Conservation (phyloP, 2,329 filamentous ascomycete species). For the Cryphonectria carpinicola region DNA sequence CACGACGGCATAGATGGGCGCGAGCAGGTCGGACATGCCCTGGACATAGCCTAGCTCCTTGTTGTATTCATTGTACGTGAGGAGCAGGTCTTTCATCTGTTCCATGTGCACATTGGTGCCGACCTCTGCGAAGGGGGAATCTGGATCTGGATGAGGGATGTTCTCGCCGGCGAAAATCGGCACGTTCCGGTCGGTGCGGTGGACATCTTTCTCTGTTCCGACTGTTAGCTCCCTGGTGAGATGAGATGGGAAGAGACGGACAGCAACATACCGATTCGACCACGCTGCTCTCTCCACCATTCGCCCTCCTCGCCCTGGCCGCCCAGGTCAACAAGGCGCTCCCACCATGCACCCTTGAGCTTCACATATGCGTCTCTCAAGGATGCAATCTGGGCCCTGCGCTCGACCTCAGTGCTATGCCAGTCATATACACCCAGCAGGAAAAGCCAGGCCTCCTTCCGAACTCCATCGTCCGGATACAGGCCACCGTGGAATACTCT, state of each 20-base stretch:
- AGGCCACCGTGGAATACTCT: slow-evolving; percentile 95
- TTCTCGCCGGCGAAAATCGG: slow-evolving; percentile 97
- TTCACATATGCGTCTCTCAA: slow-evolving; percentile 92
- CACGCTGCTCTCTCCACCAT: slow-evolving; percentile 95
- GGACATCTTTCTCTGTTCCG: slow-evolving; percentile 89
- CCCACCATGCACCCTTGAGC: slow-evolving; percentile 96
- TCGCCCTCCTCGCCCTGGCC: slow-evolving; percentile 82
- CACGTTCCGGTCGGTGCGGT: slow-evolving; percentile 92
- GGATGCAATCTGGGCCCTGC: slow-evolving; percentile 80
- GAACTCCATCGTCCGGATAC: slow-evolving; percentile 83
- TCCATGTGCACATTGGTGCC: slow-evolving; percentile 98
- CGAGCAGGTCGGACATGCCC: slow-evolving; percentile 96
- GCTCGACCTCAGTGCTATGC: slow-evolving; percentile 86
- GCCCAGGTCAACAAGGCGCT: slow-evolving; percentile 81
- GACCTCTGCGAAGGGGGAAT: slow-evolving; percentile 88
- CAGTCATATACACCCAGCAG: slow-evolving; percentile 90
- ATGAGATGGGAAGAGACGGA: not conserved
- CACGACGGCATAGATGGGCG: slow-evolving; percentile 94
- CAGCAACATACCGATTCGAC: slow-evolving; percentile 77
- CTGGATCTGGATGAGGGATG: slow-evolving; percentile 92
- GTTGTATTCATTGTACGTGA: slow-evolving; percentile 99
- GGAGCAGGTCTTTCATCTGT: slow-evolving; percentile 98
- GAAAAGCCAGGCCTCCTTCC: slow-evolving; percentile 97
- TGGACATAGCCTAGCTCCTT: slow-evolving; percentile 94
- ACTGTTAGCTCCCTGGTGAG: slow-evolving; percentile 28